phyloP scores from a whole-genome alignment of 2,329 filamentous ascomycete genomes.

The Fusarium fracticaudum region DNA sequence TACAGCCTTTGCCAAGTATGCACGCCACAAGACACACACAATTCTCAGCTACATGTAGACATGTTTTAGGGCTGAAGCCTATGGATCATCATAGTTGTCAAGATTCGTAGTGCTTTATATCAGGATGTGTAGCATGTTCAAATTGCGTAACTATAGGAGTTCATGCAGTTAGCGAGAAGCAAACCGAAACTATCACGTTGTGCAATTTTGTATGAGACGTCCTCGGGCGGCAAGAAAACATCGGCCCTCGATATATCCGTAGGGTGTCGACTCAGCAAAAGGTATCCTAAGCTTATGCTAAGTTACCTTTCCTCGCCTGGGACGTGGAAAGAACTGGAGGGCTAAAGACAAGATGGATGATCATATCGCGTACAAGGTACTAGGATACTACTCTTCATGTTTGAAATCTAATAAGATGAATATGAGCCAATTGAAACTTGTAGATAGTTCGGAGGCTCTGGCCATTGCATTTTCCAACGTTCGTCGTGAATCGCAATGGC shows the following conservation, averaged over 20 bases:
- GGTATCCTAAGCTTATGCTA: not conserved
- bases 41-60: not conserved
- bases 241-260: not conserved
- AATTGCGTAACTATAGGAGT: not conserved
- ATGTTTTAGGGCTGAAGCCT: not conserved
- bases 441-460: not conserved
- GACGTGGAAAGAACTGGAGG: not conserved
- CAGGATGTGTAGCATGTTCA: not conserved
- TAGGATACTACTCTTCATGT: not conserved
- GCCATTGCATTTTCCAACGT: not conserved
- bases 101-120: not conserved
- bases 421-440: not conserved
- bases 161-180: not conserved
- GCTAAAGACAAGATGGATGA: not conserved
- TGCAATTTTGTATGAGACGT: not conserved
- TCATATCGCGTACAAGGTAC: too few species aligned
- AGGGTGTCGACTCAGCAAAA: not conserved
- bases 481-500: not conserved
- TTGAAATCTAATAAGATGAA: not conserved
- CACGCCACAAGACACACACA: conserved; percentile 5
- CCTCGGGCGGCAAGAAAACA: not conserved
- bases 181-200: not conserved
- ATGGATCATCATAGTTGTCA: not conserved
- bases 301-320: not conserved
- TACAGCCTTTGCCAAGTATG: not conserved